Conservation (phyloP, 225 moss, liverwort and hornwort genomes). For the Rhytidiadelphus loreus region DNA sequence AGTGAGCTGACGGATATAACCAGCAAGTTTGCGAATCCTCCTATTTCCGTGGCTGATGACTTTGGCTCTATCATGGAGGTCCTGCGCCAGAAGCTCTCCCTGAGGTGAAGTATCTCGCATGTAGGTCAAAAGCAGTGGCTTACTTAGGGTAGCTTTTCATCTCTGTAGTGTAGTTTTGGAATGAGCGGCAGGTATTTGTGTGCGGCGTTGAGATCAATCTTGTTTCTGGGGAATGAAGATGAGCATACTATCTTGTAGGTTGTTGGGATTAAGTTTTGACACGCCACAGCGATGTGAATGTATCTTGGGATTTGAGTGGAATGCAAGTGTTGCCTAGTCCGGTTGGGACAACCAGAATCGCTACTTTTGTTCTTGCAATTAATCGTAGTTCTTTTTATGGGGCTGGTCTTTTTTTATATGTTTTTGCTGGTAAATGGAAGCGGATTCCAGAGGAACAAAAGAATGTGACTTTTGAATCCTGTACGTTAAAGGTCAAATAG, state of each 20-base stretch:
- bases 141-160: neutral
- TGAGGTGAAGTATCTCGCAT: constrained; percentile 14
- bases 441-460: neutral
- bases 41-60: constrained; percentile 36
- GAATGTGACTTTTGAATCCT: neutral
- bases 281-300: neutral
- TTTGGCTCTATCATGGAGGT: constrained; percentile 55
- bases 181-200: neutral
- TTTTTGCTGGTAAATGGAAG: neutral
- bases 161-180: constrained; percentile 5
- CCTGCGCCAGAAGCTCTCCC: constrained; percentile 36
- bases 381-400: neutral
- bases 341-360: neutral
- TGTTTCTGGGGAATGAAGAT: neutral
- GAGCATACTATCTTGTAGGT: neutral
- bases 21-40: constrained; percentile 38
- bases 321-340: neutral
- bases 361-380: neutral
- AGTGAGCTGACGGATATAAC: constrained; percentile 32
- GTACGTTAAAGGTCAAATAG: neutral
- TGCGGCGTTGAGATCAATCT: neutral
- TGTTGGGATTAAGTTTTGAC: constrained; percentile 8
- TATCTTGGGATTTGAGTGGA: neutral
- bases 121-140: neutral
- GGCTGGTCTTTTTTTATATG: neutral